Base-by-base conservation (phyloP, 306 rosid genomes). In the Trifolium pratense region DNA sequence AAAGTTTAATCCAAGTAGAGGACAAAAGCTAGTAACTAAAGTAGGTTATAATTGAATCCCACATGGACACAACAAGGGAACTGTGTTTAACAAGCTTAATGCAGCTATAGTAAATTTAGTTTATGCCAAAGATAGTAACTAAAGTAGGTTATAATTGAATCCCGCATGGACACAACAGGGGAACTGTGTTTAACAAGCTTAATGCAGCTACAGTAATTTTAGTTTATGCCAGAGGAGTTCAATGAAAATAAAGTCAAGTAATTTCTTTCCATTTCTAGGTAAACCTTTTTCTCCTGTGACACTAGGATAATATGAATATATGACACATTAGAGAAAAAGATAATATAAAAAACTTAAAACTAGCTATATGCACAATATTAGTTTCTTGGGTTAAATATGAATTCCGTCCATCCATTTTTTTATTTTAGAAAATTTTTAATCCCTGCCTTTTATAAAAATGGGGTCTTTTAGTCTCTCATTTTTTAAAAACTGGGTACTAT, bases 241-340 rank as follows among this genome's bases (percentile, higher is more conserved):
- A 36, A 57, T 37, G 67, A 49, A 75, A 51, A 49, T 59, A 52
- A 43, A 46, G 49, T 46, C 15, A 26, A 34, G 42, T 32, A 15
- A 45, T 36, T 42, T 51, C 71, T 51, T 60, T 13, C 68, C 15
- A 13, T 11, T 7, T 42, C 49, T 26, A 25, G 31, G 58, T 62
- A 60, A 77, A 21, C 37, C 14, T 32, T 9, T 70, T 74, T 56
- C 49, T 31, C 64, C 61, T 17, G 58, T 5, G 26, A 59, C 16
- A 48, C 70, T 8, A 14, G 52, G 75, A 64, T 78, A 65, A 68
- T 59, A 18, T 29, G 32, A 29, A 4, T 29, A 29, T 29, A 29
- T 51, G 62, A 66, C 32, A 73, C 20, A 32, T 66, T 55, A 48
- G 51, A 68, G n/a, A 12, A 75, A 45, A 71, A 57, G 66, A 66